Base-by-base conservation (phyloP, 225 moss, liverwort and hornwort species). In the Pleurozium schreberi region DNA sequence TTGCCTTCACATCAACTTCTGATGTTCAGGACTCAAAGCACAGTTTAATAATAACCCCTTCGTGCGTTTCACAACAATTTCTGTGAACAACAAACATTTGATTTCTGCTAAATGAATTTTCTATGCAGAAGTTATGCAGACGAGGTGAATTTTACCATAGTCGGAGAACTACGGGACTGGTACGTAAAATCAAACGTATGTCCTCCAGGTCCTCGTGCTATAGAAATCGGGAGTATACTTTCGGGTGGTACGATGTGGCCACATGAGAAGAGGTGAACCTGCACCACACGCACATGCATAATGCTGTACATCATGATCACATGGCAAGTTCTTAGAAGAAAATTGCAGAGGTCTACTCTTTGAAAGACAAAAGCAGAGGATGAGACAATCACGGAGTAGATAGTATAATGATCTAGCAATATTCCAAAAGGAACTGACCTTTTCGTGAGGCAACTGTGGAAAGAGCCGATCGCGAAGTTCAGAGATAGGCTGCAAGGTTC, bases 181-280 rank as follows among this genome's bases (percentile, higher is more conserved):
- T 93, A 99, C 18, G 96, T 99, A 89, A 99, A 96, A 91, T 99
- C 93, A 79, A 97, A 95, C 7, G 90, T 90, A 57, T 93, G 96
- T 49, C 95, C 94, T 30, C 92, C 95, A 61, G 98, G 98, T 85
- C 98, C 98, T 87, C 93, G 93, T 53, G 93, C 96, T 75, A 99
- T 87, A 63, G 98, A 96, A 84, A 99, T 90, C 22, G 98, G 96
- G 91, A 99, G 96, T 85, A 99, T 94, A 84, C 98, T 97, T 89
- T 99, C 96, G 26, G 94, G 95, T 50, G 98, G 98, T 82, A 99
- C 97, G 53, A 99, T 95, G 91, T 99, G 98, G 82, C 98, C 98
- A 93, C 98, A 99, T 47, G 96, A 91, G 81, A 99, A 99, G 58
- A 93, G 90, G 90, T 99, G 98, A 76, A 99, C 90, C 92, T 93